Evolutionary conservation across 2,329 filamentous ascomycete species (phyloP).

Genomic region (Cucurbitaria berberidis): DNA sequence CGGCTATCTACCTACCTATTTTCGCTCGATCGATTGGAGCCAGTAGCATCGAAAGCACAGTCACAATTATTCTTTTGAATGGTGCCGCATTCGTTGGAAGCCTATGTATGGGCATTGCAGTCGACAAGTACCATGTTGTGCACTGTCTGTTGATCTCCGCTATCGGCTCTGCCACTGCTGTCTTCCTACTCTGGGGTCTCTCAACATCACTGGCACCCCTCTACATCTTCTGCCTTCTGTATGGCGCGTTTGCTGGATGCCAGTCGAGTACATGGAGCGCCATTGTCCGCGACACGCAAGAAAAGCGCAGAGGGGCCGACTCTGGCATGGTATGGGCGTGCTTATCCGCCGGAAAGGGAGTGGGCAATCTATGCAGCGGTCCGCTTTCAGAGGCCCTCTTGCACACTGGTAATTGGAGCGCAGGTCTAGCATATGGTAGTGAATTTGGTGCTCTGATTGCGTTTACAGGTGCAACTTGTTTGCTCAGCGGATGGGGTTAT

Average conservation of each 20-base stretch:
- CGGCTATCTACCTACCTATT: constrained; percentile 52
- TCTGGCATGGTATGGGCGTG: constrained; percentile 57
- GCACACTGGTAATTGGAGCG: constrained; percentile 44
- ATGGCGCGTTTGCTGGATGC: constrained; percentile 51
- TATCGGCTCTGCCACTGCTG: constrained; percentile 42
- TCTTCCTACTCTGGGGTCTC: constrained; percentile 56
- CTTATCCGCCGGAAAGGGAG: constrained; percentile 57
- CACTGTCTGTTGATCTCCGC: constrained; percentile 48
- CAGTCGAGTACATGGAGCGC: constrained; percentile 53
- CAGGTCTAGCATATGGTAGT: constrained; percentile 51
- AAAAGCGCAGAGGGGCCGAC: constrained; percentile 48
- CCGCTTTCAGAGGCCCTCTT: constrained; percentile 58
- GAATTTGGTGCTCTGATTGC: constrained; percentile 52
- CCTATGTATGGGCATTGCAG: constrained; percentile 48
- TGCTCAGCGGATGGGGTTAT: constrained; percentile 39
- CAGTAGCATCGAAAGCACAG: constrained; percentile 41
- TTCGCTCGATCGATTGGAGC: constrained; percentile 50
- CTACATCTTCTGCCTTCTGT: constrained; percentile 53
- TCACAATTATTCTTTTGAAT: constrained; percentile 51
- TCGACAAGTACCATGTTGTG: constrained; percentile 49
- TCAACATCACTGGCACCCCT: constrained; percentile 50
- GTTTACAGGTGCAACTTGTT: constrained; percentile 52
- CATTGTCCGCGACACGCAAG: constrained; percentile 52
- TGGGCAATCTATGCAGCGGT: constrained; percentile 59
- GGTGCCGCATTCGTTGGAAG: constrained; percentile 46